These are phyloP conservation scores for Paecilomyces sp. DNA, from an alignment of 2,329 filamentous ascomycete genomes.

Conservation along the genomic window DNA sequence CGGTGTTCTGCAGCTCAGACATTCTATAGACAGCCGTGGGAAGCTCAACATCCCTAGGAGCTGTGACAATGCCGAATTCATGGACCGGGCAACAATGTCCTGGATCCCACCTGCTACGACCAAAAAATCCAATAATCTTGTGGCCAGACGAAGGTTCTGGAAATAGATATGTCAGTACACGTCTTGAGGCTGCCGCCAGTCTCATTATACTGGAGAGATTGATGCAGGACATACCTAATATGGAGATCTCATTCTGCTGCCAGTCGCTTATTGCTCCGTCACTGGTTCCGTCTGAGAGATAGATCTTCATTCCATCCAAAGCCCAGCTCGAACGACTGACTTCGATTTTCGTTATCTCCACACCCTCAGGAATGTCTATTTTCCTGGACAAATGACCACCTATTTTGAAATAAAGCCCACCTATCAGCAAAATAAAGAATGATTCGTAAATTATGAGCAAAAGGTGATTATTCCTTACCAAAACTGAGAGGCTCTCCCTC, in stretches of 20 bases:
- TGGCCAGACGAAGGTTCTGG: constrained; percentile 17
- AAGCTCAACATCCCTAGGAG: constrained; percentile 31
- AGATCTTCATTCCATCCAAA: constrained; percentile 23
- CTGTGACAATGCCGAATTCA: constrained; percentile 45
- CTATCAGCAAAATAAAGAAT: background rate
- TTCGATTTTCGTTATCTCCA: constrained; percentile 24
- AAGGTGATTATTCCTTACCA: constrained; percentile 10
- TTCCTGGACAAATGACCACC: constrained; percentile 20
- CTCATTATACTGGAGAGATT: background rate
- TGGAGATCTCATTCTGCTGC: background rate
- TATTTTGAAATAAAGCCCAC: background rate
- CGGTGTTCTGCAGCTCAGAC: constrained; percentile 26
- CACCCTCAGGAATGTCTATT: constrained; percentile 18
- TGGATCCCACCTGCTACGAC: constrained; percentile 22
- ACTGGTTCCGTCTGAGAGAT: constrained; percentile 10
- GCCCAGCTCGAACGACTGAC: constrained; percentile 11
- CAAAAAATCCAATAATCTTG: constrained; percentile 42
- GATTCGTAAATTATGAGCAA: background rate
- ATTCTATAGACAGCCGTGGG: constrained; percentile 37
- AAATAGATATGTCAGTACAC: constrained; percentile 10
- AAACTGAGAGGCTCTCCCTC: constrained; percentile 22
- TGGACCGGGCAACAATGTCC: constrained; percentile 12
- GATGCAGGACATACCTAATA: background rate
- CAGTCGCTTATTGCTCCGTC: background rate
- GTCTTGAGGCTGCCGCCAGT: background rate